phyloP scores from a whole-genome alignment of 23 red algal species.

The Rhodosorus marinus region DNA sequence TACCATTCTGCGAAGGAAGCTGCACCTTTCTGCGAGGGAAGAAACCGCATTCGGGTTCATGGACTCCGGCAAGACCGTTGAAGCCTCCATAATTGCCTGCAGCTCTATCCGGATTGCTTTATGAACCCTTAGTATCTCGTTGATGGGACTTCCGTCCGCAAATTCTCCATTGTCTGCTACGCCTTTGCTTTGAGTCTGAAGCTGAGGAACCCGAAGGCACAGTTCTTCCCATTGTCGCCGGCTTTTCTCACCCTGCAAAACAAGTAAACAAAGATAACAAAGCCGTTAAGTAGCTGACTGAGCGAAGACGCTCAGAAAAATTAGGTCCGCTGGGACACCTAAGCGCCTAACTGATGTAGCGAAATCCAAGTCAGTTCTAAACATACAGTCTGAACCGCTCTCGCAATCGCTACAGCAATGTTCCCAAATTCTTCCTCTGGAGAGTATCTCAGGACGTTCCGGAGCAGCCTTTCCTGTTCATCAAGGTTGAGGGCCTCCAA shows the following conservation, averaged over 20 bases:
- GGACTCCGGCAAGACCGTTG: constrained; percentile 25
- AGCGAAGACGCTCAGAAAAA: too few species aligned
- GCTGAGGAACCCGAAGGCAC: constrained; percentile 54
- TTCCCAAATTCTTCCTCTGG: constrained; percentile 4
- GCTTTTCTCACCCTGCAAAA: constrained; percentile 37
- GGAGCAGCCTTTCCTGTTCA: constrained; percentile 12
- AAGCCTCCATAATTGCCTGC: constrained; percentile 22
- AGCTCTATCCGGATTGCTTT: constrained; percentile 95
- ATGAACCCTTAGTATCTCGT: constrained; percentile 82
- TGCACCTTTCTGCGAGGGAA: constrained; percentile 30
- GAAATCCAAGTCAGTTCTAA: too few species aligned
- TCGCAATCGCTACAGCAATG: background rate
- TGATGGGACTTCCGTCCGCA: constrained; percentile 46
- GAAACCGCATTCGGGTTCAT: constrained; percentile 52
- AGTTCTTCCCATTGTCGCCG: constrained; percentile 73
- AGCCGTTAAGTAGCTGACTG: too few species aligned
- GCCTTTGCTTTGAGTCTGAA: constrained; percentile 14
- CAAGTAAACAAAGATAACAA: too few species aligned
- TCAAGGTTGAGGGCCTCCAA: constrained; percentile 5
- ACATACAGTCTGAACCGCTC: constrained; percentile 2
- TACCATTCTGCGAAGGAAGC: constrained; percentile 81
- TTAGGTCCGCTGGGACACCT: too few species aligned
- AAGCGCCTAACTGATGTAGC: too few species aligned
- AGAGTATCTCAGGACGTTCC: constrained; percentile 22
- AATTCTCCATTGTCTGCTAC: constrained; percentile 12